phyloP scores from a whole-genome alignment of 805 yeast species.

The Barnettozyma populi region DNA sequence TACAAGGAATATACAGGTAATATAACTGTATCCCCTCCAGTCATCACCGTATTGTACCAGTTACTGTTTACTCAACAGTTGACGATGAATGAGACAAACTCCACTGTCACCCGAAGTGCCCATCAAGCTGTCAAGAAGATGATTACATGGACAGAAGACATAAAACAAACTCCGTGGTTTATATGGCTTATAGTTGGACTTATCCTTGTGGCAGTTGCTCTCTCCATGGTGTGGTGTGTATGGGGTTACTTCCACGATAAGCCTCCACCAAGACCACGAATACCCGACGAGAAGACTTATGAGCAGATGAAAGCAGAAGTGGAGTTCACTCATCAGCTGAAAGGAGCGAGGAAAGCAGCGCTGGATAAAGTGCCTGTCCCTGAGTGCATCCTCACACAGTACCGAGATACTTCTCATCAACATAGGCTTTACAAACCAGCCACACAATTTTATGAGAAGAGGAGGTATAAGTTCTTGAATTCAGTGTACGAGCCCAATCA shows the following conservation, averaged over 20 bases:
- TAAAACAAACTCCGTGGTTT: neutral
- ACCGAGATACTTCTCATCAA: neutral
- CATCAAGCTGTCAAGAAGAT: neutral
- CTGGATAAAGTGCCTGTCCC: neutral
- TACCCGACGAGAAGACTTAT: neutral
- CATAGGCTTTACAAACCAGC: neutral
- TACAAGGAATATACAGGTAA: no score
- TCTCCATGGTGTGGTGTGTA: neutral
- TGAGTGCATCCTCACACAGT: neutral
- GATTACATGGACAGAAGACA: neutral
- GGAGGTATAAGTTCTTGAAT: neutral
- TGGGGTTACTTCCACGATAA: neutral
- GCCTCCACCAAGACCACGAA: neutral
- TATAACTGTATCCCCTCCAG: neutral
- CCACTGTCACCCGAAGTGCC: neutral
- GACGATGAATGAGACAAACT: neutral
- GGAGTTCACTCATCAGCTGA: neutral
- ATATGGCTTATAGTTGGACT: neutral
- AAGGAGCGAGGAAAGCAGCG: neutral
- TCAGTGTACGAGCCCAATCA: neutral
- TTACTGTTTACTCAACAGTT: neutral
- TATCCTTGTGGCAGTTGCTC: neutral
- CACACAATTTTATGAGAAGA: neutral
- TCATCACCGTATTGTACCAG: neutral
- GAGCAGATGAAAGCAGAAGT: neutral